These are phyloP conservation scores for Hyaloscypha hepaticicola DNA, from an alignment of 495 filamentous ascomycete genomes.

Conservation along the genomic window DNA sequence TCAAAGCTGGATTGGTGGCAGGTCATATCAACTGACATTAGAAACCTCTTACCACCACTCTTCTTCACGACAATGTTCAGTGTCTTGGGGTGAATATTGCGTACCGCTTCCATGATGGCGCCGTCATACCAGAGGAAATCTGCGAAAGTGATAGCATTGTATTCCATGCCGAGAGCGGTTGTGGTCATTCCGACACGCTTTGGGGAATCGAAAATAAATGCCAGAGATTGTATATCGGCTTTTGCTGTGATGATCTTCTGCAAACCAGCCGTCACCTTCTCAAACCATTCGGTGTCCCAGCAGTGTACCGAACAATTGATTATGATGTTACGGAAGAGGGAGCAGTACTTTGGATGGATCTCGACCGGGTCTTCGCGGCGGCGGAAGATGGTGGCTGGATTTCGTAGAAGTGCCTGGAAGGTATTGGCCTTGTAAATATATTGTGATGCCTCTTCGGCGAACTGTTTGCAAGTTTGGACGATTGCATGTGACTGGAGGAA, in stretches of 20 bases:
- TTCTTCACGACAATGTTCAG: constrained; percentile 23
- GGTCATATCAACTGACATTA: constrained; percentile 12
- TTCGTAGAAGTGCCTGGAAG: constrained; percentile 10
- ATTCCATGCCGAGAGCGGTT: constrained; percentile 16
- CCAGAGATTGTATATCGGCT: constrained; percentile 10
- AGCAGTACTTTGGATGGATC: constrained; percentile 1
- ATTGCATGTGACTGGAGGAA: constrained; percentile 4
- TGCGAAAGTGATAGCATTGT: constrained; percentile 18
- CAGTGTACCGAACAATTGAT: constrained; percentile 10
- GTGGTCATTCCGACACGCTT: constrained; percentile 5
- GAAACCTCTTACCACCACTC: not conserved
- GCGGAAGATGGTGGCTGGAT: no score
- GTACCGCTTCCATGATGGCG: constrained; percentile 17
- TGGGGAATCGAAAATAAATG: constrained; percentile 13
- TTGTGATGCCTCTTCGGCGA: constrained; percentile 11
- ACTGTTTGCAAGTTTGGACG: constrained; percentile 19
- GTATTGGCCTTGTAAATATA: constrained; percentile 23
- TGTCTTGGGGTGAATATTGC: constrained; percentile 8
- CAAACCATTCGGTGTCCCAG: constrained; percentile 19
- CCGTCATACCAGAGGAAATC: constrained; percentile 25
- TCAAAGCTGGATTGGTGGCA: not conserved
- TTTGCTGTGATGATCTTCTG: constrained; percentile 11
- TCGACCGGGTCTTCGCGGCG: not conserved
- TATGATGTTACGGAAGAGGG: constrained; percentile 12
- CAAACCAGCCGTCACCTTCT: constrained; percentile 10